These are phyloP conservation scores for Metarhizium brunneum DNA, from an alignment of 2,329 filamentous ascomycete species.

Conservation along the genomic window DNA sequence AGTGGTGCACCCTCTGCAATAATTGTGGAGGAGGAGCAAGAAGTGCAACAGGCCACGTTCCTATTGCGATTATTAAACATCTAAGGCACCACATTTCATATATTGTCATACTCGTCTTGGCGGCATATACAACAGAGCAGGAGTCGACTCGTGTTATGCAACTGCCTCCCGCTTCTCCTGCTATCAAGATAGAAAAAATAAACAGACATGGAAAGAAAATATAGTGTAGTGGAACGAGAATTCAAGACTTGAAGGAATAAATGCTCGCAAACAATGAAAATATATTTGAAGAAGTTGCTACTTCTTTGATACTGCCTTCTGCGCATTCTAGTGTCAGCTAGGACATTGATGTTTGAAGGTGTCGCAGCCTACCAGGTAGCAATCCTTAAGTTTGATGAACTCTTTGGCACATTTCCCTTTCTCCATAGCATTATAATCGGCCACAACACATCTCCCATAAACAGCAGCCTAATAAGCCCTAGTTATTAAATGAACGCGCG, in stretches of 20 bases:
- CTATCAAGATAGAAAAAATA: not conserved
- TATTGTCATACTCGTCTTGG: not conserved
- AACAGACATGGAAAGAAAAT: not conserved
- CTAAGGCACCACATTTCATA: conserved; percentile 26
- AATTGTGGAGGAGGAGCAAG: conserved; percentile 76
- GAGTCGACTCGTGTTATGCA: no score
- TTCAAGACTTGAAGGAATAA: not conserved
- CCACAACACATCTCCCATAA: conserved; percentile 86
- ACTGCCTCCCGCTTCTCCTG: no score
- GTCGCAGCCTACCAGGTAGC: conserved; percentile 61
- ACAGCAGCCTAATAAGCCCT: conserved; percentile 52
- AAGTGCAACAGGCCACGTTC: conserved; percentile 75
- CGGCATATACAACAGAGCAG: not conserved
- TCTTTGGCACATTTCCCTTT: conserved; percentile 86
- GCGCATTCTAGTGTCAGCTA: not conserved
- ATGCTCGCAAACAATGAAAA: not conserved
- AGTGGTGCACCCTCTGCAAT: conserved; percentile 26
- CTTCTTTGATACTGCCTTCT: conserved; percentile 19
- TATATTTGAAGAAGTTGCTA: conserved; percentile 4
- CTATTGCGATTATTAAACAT: conserved; percentile 67
- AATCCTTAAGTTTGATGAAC: conserved; percentile 79
- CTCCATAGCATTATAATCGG: conserved; percentile 80
- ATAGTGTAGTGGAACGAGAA: not conserved
- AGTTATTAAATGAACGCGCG: not conserved
- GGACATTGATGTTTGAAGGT: not conserved